Evolutionary conservation across 2,329 filamentous ascomycete species (phyloP).

Genomic region (Botrytis deweyae): DNA sequence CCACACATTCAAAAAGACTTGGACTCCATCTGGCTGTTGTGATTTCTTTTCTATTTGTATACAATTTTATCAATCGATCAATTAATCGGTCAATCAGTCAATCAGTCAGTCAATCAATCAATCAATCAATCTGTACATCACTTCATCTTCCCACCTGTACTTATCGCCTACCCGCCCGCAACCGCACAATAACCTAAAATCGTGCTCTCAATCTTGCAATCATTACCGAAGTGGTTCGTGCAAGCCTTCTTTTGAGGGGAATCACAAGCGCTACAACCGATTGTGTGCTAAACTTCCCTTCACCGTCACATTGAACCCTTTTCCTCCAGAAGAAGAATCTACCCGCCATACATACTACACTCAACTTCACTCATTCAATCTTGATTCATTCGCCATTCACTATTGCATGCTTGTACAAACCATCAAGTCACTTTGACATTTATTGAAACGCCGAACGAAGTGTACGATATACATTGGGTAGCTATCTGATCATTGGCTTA

Average conservation of each 20-base stretch:
- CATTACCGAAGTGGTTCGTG: conserved; percentile 13
- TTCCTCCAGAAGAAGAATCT: conserved; percentile 3
- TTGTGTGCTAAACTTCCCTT: conserved; percentile 25
- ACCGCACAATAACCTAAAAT: not conserved
- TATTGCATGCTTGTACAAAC: conserved; percentile 3
- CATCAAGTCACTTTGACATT: not conserved
- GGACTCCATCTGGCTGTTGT: not conserved
- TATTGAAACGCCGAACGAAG: not conserved
- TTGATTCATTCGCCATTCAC: not conserved
- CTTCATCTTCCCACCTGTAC: not conserved
- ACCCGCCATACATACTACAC: conserved; percentile 22
- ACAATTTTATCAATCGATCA: not conserved
- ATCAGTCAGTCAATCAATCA: not conserved
- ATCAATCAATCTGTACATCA: not conserved
- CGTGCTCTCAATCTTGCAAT: not conserved
- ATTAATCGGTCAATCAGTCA: not conserved
- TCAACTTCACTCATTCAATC: conserved; percentile 34
- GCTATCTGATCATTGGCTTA: conserved; percentile 15
- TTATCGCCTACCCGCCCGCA: conserved; percentile 9
- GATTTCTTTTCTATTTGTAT: not conserved
- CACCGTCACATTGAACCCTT: conserved; percentile 23
- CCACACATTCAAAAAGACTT: not conserved
- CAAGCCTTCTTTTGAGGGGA: conserved; percentile 3
- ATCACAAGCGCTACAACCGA: conserved; percentile 30
- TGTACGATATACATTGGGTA: not conserved